Evolutionary conservation across 1,284 basidiomycete genomes (phyloP), one percentile per base, ranked within the genome.

Genomic region (Athelia psychrophila): DNA sequence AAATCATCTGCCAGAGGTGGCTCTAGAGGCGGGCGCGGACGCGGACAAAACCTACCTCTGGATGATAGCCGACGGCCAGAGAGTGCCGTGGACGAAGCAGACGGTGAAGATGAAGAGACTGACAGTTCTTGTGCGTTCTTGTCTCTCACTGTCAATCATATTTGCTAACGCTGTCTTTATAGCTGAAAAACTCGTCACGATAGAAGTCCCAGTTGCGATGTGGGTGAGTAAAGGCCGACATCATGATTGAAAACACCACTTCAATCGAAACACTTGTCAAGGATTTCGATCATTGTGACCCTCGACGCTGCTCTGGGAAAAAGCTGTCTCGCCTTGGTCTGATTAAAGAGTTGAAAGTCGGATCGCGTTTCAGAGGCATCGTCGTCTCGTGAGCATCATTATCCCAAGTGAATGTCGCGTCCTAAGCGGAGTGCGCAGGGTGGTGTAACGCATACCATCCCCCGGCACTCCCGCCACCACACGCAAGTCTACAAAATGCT

Each of bases 221-320:
- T 95, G 92, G 92, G 89, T 86, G 53, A 67, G 88, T 45, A 20
- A n/a, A n/a, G n/a, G n/a, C n/a, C n/a, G n/a, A n/a, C n/a, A n/a
- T n/a, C n/a, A n/a, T n/a, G n/a, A n/a, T n/a, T n/a, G n/a, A n/a
- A n/a, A n/a, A n/a, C n/a, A n/a, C n/a, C n/a, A n/a, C n/a, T n/a
- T n/a, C n/a, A 18, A 3, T 48, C 16, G 46, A 35, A 35, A 38
- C 38, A 15, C 10, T 22, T 44, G 10, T 18, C 35, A 53, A 94
- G 93, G 96, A 98, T 67, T 98, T 99, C 68, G 89, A 93, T 65
- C 96, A 98, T 66, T 98, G 96, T 67, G 95, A 99, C 68, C 95
- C 96, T 0, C 85, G 86, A 49, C 84, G 93, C 33, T 99, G 96
- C 64, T 95, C 93, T 8, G 96, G 96, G 12, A 98, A 98, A 76